A percentile compares a stretch with the other conserved stretches of the same genome.
Conservation (phyloP, 1,284 basidiomycete species). For the Pseudozyma sp. region DNA sequence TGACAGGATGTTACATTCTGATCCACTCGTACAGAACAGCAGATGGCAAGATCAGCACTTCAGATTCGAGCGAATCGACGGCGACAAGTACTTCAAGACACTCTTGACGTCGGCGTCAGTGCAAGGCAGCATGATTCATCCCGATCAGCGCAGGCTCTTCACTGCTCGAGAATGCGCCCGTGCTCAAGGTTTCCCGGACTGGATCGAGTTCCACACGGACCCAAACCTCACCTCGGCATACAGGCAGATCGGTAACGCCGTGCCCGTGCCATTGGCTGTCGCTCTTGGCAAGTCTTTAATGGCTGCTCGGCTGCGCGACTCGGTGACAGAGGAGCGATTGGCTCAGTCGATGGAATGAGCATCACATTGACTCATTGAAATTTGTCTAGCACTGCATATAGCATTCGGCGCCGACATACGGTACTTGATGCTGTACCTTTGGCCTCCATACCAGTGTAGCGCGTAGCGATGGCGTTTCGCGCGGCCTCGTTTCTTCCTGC, state of each 20-base stretch:
- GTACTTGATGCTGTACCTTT: not conserved
- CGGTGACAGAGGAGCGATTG: not conserved
- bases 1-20: not conserved
- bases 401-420: too few relatives aligned
- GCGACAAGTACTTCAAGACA: slow-evolving; percentile 12
- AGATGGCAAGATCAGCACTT: slow-evolving; percentile 1
- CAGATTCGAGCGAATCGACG: slow-evolving; percentile 24
- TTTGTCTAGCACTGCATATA: too few relatives aligned
- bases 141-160: slow-evolving; percentile 34
- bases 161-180: slow-evolving; percentile 45
- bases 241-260: slow-evolving; percentile 47
- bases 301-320: slow-evolving; percentile 18
- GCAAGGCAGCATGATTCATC: slow-evolving; percentile 29
- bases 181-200: slow-evolving; percentile 45
- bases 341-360: too few relatives aligned
- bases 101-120: slow-evolving; percentile 11
- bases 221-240: slow-evolving; percentile 23
- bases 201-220: slow-evolving; percentile 27
- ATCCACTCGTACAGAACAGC: slow-evolving; percentile 1
- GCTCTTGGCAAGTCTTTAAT: slow-evolving; percentile 18
- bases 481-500: not conserved
- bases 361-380: too few relatives aligned
- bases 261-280: slow-evolving; percentile 27
- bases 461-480: not conserved
- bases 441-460: too few relatives aligned